phyloP scores from a whole-genome alignment of 2,329 filamentous ascomycete species.

The Aureobasidium pullulans region DNA sequence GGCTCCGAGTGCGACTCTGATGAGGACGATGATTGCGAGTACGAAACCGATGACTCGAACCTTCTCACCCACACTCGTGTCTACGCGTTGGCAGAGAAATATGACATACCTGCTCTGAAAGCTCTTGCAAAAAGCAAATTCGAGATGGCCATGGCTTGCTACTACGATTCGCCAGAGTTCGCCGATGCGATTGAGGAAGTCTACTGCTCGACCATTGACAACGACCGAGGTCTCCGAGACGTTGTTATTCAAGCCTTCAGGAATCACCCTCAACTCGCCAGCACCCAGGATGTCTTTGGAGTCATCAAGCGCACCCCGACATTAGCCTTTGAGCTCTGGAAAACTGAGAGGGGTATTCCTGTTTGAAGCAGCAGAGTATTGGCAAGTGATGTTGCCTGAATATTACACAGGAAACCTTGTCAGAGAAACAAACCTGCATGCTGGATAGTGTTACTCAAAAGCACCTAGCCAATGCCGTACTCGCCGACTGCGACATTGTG shows the following conservation, averaged over 20 bases:
- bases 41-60: slow-evolving; percentile 33
- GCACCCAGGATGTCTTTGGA: slow-evolving; percentile 38
- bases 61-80: slow-evolving; percentile 41
- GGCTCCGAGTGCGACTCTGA: slow-evolving; percentile 30
- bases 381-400: neutral
- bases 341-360: slow-evolving; percentile 40
- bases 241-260: slow-evolving; percentile 42
- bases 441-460: neutral
- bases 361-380: slow-evolving; percentile 17
- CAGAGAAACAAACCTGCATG: neutral
- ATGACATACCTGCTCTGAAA: slow-evolving; percentile 42
- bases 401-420: neutral
- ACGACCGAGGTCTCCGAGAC: slow-evolving; percentile 41
- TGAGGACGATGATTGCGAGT: slow-evolving; percentile 26
- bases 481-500: neutral
- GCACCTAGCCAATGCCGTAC: neutral
- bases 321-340: slow-evolving; percentile 43
- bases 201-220: slow-evolving; percentile 43
- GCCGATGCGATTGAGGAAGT: slow-evolving; percentile 42
- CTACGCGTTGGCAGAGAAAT: slow-evolving; percentile 46
- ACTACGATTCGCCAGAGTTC: slow-evolving; percentile 38
- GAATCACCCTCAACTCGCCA: slow-evolving; percentile 37
- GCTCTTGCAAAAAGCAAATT: slow-evolving; percentile 40
- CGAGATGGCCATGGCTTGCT: slow-evolving; percentile 36
- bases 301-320: slow-evolving; percentile 38